Evolutionary conservation across 179 eudicot genomes (phyloP), one percentile per base, ranked within the genome.

Genomic region (Camellia oleifera): DNA sequence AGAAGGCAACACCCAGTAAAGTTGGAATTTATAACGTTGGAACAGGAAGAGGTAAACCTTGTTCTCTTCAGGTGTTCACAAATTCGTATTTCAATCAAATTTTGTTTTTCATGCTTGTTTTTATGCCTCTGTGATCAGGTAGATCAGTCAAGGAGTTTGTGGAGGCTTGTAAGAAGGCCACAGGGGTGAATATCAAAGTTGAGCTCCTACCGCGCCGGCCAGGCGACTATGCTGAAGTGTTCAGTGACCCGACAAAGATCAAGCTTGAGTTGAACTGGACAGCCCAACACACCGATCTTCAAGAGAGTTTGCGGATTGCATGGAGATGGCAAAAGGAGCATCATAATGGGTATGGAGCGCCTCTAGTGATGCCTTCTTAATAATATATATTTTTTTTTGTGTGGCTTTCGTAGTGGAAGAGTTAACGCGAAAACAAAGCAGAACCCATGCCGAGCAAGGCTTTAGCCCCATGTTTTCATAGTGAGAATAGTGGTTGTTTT

Each of bases 301-400:
- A 93, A 85, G 87, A 89, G 73, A 94, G 98, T 76, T 84, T 94
- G 78, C 74, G 82, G 77, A 78, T 84, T 3, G 98, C 98, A 0
- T 94, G 98, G 98, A 91, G 89, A 84, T 94, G 98, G 98, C 98
- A 94, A 75, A 94, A 92, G 88, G 62, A 87, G 5, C 98, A 94
- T 72, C 71, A 80, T 7, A 70, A 91, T 46, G 98, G 98, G 42
- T 94, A 94, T 77, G 87, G 83, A 5, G n/a, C 92, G 1, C 50
- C 83, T 26, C 52, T 26, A 61, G 78, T 78, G 18, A 78, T 63
- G 78, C 32, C 85, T 70, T 66, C 81, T 11, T 81, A 60, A 15
- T 32, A 32, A 32, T 32, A 32, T 32, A 32, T 32, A 32, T 32
- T 0, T 32, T 32, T 32, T 32, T 32, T 61, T 20, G 7, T 13